Evolutionary conservation across 192 early-diverging fungal species (phyloP), one percentile per base, ranked within the genome.

Genomic region (Entomortierella beljakovae): DNA sequence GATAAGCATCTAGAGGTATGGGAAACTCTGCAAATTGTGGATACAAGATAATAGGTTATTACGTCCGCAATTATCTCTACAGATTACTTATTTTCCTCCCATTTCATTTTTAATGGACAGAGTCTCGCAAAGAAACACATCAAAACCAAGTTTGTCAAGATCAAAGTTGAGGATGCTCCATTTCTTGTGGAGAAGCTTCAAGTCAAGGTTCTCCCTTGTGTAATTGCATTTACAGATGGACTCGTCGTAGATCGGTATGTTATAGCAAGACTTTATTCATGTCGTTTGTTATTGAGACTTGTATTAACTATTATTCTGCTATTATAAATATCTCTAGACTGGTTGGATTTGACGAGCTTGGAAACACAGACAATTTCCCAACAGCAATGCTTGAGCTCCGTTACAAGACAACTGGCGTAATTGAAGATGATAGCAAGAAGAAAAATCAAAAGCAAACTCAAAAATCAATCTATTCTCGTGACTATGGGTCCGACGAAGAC

Each of bases 331-430:
- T 35, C 29, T 57, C 6, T 55, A 93, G 94, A 23, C 57, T 96
- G 29, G 71, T 97, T 64, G 98, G 98, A 0, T 99, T 99, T 86
- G 98, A 99, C 29, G 96, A 94, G 20, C 82, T 99, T 16, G 96
- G 95, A 23, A 95, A 93, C 67, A 89, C 83, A 9, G 98, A 99
- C 75, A 81, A 84, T 56, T 98, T 99, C 54, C 81, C 87, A 31
- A 97, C 96, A 1, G 79, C 88, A 20, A 59, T 83, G 29, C 82
- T 99, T 2, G 97, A 98, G 71, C 77, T 84, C 37, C 85, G 94
- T n/a, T 79, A 70, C 57, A 79, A 79, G 57, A 79, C 75, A 43
- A 81, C 92, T 31, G 81, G 81, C 22, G 85, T 87, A 56, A 73
- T 87, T 9, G 90, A 90, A 42, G 61, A 79, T 5, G 75, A 79